These are phyloP conservation scores for Pestalotiopsis sp. DNA, from an alignment of 2,329 filamentous ascomycete genomes.

Conservation along the genomic window DNA sequence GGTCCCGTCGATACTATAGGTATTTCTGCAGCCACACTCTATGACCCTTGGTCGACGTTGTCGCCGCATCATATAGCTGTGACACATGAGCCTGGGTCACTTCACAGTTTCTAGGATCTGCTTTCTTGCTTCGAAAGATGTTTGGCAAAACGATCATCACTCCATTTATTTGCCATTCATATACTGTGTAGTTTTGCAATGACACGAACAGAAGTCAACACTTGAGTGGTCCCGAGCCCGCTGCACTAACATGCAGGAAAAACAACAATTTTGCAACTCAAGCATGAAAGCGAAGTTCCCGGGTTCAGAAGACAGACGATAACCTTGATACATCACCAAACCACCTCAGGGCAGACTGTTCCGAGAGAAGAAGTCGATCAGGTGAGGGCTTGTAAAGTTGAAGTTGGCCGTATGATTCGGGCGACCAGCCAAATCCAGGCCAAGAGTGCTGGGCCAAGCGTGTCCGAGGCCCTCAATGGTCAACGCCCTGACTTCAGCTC, in stretches of 20 bases:
- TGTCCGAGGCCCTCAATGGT: slow-evolving; percentile 22
- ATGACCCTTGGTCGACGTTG: neutral
- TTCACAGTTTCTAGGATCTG: no score
- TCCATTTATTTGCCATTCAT: no score
- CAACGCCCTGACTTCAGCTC: slow-evolving; percentile 21
- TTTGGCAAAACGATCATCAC: no score
- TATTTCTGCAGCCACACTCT: neutral
- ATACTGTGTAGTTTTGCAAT: no score
- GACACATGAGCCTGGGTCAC: neutral
- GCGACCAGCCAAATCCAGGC: slow-evolving; percentile 18
- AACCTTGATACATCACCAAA: no score
- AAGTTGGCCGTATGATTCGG: slow-evolving; percentile 23
- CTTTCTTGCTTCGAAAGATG: no score
- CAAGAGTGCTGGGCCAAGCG: slow-evolving; percentile 22
- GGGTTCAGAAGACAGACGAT: no score
- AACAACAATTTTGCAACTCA: no score
- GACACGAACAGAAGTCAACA: no score
- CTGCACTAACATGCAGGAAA: no score
- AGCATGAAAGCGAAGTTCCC: no score
- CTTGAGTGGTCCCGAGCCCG: no score
- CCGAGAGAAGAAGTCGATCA: slow-evolving; percentile 24
- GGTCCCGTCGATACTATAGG: neutral
- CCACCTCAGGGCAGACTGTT: slow-evolving; percentile 16
- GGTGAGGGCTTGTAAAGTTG: slow-evolving; percentile 22
- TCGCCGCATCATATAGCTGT: neutral